Evolutionary conservation across 768 basidiomycete species (phyloP).

Genomic region (Lactarius deliciosus): DNA sequence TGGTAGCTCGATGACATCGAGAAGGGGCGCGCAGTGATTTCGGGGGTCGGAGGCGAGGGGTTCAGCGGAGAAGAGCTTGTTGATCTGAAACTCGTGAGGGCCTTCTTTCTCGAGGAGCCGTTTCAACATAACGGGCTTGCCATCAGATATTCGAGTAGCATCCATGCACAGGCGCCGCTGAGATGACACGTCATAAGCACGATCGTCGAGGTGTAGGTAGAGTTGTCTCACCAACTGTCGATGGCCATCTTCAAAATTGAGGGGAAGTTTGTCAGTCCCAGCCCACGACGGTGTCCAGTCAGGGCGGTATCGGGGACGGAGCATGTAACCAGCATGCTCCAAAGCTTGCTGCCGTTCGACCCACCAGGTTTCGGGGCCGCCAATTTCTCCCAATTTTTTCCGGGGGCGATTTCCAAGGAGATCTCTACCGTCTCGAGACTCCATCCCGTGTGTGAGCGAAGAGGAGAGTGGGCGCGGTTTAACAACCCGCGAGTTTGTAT

Average conservation of each 20-base stretch:
- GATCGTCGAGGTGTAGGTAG: neutral
- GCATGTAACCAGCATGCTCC: conserved; percentile 12
- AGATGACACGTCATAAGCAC: neutral
- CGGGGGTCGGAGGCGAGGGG: conserved; percentile 31
- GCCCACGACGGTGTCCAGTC: conserved; percentile 20
- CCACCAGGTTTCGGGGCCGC: conserved; percentile 6
- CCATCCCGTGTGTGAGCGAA: neutral
- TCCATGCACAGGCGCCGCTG: conserved; percentile 20
- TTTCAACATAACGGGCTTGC: conserved; percentile 19
- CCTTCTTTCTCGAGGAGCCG: neutral
- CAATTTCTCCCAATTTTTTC: neutral
- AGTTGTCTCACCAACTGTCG: conserved; percentile 13
- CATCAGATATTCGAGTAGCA: conserved; percentile 23
- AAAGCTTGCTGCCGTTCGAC: conserved; percentile 7
- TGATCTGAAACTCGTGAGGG: conserved; percentile 22
- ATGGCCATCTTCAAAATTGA: conserved; percentile 10
- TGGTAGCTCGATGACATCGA: conserved; percentile 32
- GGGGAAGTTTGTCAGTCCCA: conserved; percentile 1
- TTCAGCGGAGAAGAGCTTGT: conserved; percentile 21
- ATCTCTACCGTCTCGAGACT: neutral
- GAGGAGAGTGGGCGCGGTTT: neutral
- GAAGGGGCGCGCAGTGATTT: conserved; percentile 34
- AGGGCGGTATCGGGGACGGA: conserved; percentile 15
- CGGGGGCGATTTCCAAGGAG: neutral
- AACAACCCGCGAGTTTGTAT: neutral